phyloP scores from a whole-genome alignment of 495 filamentous ascomycete genomes.

The Monascus purpureus region DNA sequence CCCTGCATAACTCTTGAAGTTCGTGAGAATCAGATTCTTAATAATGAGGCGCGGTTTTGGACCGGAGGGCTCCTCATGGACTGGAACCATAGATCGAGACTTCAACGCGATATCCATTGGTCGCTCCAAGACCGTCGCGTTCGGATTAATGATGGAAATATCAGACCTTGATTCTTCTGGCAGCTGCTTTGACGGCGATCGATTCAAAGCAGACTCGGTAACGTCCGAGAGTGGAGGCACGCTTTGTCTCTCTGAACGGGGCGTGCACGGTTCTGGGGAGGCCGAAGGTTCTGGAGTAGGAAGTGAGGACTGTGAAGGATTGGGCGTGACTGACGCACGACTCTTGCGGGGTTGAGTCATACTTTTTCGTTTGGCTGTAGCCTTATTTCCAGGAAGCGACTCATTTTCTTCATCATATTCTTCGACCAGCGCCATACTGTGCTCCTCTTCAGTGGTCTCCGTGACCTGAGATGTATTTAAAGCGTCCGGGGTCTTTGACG shows the following conservation, averaged over 20 bases:
- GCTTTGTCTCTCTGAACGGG: constrained; percentile 30
- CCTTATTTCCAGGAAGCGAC: constrained; percentile 48
- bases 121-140: constrained; percentile 64
- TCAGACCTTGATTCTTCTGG: constrained; percentile 26
- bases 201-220: constrained; percentile 56
- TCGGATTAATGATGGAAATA: constrained; percentile 54
- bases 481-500: constrained; percentile 16
- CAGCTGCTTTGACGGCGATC: constrained; percentile 22
- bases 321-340: constrained; percentile 31
- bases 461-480: constrained; percentile 17
- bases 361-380: constrained; percentile 54
- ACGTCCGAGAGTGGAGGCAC: constrained; percentile 63
- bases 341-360: constrained; percentile 43
- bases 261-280: constrained; percentile 35
- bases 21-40: constrained; percentile 72
- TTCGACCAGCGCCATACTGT: constrained; percentile 29
- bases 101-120: constrained; percentile 93
- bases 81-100: constrained; percentile 57
- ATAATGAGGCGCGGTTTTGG: constrained; percentile 83
- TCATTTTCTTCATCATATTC: constrained; percentile 33
- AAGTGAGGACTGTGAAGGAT: constrained; percentile 33
- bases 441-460: constrained; percentile 25
- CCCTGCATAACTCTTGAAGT: constrained; percentile 98
- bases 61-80: constrained; percentile 50
- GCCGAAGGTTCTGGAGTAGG: constrained; percentile 45